Evolutionary conservation across 2,329 filamentous ascomycete genomes (phyloP).

Genomic region (Penicillium sp.): DNA sequence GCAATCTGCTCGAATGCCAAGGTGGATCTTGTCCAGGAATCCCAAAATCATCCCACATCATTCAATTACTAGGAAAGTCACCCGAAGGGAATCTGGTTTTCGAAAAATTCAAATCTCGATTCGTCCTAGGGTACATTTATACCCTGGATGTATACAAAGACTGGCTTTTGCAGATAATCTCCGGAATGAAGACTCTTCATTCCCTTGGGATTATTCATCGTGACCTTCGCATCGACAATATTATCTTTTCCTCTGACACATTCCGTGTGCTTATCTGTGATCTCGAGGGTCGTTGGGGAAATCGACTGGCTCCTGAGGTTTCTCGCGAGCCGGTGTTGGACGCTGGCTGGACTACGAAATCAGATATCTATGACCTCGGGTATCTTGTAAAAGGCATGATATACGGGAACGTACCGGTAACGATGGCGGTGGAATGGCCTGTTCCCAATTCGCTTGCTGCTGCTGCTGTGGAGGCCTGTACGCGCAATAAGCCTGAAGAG

Average conservation of each 20-base stretch:
- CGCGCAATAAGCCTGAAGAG: neutral
- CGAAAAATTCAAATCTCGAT: neutral
- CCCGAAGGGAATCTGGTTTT: neutral
- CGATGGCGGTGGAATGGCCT: neutral
- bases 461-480: neutral
- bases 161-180: neutral
- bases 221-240: neutral
- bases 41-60: neutral
- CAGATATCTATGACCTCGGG: slow-evolving; percentile 1
- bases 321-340: neutral
- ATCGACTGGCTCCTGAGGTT: neutral
- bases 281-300: slow-evolving; percentile 1
- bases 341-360: neutral
- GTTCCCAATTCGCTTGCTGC: neutral
- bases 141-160: neutral
- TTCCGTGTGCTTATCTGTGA: neutral
- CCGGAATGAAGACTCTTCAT: neutral
- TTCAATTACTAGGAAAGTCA: neutral
- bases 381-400: neutral
- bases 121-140: neutral
- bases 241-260: neutral
- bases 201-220: slow-evolving; percentile 1
- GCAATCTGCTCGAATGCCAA: neutral
- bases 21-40: neutral
- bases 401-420: neutral